Base-by-base conservation (phyloP, 331 rosid species). In the Arachis monticola region DNA sequence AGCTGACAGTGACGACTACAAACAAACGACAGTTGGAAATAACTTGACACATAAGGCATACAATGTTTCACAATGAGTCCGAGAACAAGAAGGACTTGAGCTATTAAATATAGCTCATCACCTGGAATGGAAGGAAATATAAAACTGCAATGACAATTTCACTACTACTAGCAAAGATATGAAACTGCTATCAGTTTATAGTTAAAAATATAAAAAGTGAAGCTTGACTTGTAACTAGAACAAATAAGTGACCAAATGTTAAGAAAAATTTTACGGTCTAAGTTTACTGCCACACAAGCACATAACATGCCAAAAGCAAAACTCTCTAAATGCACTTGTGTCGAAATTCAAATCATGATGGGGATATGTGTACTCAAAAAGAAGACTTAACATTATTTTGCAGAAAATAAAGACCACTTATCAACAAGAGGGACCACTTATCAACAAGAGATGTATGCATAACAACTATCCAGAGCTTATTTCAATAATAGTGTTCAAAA, bases 1-100 rank as follows among this genome's bases (percentile, higher is more conserved):
- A 67, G 81, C 79, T 69, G 78, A 66, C 12, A 55, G 56, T 67
- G 69, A 68, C 60, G 69, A 70, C 48, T 68, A 74, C 61, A 76
- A 48, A 73, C 38, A 64, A 48, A 51, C 51, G 52, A 83, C 30
- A 74, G n/a, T 44, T 66, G 17, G 72, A 80, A 57, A 57, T 57
- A 60, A 64, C 64, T 22, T 22, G 27, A 22, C 80, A 56, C 55
- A 13, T 22, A 67, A 64, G 75, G 67, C 44, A 77, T 68, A 63
- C 35, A 52, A 7, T 64, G 10, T 30, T 66, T 69, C 42, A 62
- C 67, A 61, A 70, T 5, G 46, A 22, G 27, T 22, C 27, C 27
- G 27, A 22, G 30, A 47, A 14, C 61, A 3, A 5, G 7, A 50
- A 57, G 55, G 68, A 81, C 52, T 60, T 72, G 56, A 62, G 64